Conservation (phyloP, 192 early-diverging fungal species). For the Backusella circina region DNA sequence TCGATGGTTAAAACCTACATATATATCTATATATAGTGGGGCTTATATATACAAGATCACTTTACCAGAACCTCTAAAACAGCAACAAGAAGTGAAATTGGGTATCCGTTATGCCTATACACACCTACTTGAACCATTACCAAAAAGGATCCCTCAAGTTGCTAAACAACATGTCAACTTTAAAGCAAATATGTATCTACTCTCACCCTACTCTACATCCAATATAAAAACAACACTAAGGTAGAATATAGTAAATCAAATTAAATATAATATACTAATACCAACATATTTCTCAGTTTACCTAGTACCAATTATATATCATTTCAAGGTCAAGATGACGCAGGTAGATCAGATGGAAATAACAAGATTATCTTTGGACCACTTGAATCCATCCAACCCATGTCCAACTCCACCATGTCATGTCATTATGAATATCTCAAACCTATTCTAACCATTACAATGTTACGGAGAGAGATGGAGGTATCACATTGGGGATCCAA, state of each 20-base stretch:
- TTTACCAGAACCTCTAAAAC: constrained; percentile 40
- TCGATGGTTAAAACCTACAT: not conserved
- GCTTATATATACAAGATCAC: constrained; percentile 47
- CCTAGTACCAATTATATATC: constrained; percentile 36
- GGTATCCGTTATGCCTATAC: constrained; percentile 48
- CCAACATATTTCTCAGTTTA: constrained; percentile 13
- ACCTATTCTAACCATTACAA: constrained; percentile 54
- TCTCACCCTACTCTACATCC: constrained; percentile 61
- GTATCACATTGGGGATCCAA: constrained; percentile 83
- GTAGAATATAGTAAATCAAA: constrained; percentile 57
- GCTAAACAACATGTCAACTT: constrained; percentile 66
- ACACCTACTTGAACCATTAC: constrained; percentile 43
- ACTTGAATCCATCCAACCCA: constrained; percentile 45
- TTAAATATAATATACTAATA: too few species aligned
- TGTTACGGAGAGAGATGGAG: constrained; percentile 64
- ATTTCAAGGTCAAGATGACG: constrained; percentile 32
- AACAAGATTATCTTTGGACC: constrained; percentile 73
- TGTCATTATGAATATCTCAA: constrained; percentile 66
- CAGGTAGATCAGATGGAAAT: constrained; percentile 33
- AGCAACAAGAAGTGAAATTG: constrained; percentile 59
- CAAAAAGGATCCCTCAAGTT: constrained; percentile 53
- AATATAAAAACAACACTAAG: constrained; percentile 77
- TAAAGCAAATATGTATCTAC: constrained; percentile 54
- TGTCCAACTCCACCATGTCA: constrained; percentile 35
- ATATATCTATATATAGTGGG: constrained; percentile 1